Evolutionary conservation across 75 land plant species (phyloP).

Genomic region (Picea sitchensis): DNA sequence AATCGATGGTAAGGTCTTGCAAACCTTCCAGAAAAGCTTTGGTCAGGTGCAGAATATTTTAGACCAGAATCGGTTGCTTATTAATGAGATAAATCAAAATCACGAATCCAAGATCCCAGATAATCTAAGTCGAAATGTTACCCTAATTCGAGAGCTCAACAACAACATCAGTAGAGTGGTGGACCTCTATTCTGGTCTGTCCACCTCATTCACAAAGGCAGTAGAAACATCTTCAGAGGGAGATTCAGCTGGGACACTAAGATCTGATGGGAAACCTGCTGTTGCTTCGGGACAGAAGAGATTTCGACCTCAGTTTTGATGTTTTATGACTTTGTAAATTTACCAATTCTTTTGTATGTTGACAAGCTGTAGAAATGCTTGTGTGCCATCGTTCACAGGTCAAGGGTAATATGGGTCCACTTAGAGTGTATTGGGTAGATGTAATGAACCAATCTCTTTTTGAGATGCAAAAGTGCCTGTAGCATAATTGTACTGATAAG

Average conservation of each 20-base stretch:
- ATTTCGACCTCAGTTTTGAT: constrained; percentile 9
- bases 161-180: constrained; percentile 50
- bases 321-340: no score
- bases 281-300: constrained; percentile 24
- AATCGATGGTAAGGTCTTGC: constrained; percentile 36
- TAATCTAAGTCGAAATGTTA: constrained; percentile 46
- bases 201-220: constrained; percentile 27
- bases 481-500: no score
- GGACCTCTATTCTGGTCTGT: constrained; percentile 45
- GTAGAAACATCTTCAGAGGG: constrained; percentile 32
- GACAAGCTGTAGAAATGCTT: no score
- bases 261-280: constrained; percentile 24
- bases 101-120: constrained; percentile 58
- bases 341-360: no score
- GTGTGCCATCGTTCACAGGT: no score
- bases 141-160: constrained; percentile 50
- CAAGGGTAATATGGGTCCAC: no score
- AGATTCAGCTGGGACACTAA: constrained; percentile 27
- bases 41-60: constrained; percentile 50
- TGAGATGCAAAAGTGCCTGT: no score
- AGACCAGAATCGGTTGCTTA: constrained; percentile 56
- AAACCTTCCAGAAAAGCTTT: constrained; percentile 44
- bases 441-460: no score
- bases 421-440: no score
- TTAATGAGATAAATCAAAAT: constrained; percentile 60